Conservation (phyloP, 2,329 filamentous ascomycete genomes). For the Sporothrix dimorphospora region DNA sequence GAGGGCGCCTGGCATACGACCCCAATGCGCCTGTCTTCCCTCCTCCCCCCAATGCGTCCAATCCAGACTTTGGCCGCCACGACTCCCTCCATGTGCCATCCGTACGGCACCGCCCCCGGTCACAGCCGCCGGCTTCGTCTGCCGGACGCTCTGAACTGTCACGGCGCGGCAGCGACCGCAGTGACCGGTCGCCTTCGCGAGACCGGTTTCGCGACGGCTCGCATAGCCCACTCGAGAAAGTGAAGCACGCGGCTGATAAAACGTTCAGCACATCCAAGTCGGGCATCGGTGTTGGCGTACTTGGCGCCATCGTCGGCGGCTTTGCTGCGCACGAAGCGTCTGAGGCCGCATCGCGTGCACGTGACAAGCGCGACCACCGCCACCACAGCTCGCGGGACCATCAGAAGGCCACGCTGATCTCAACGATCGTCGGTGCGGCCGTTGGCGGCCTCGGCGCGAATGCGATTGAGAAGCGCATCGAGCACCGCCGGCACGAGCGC, state of each 20-base stretch:
- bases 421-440: conserved; percentile 58
- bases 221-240: conserved; percentile 46
- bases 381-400: conserved; percentile 37
- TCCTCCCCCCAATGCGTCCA: conserved; percentile 33
- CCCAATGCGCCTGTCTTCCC: conserved; percentile 44
- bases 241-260: conserved; percentile 48
- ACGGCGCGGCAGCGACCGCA: conserved; percentile 19
- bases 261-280: conserved; percentile 54
- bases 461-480: conserved; percentile 51
- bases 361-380: conserved; percentile 36
- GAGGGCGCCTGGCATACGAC: conserved; percentile 41
- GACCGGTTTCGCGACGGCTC: conserved; percentile 26
- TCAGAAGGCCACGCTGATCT: conserved; percentile 45
- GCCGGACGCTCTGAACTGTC: conserved; percentile 21
- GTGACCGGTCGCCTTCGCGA: conserved; percentile 22
- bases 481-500: conserved; percentile 43
- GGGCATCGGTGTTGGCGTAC: conserved; percentile 55
- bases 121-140: conserved; percentile 35
- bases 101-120: conserved; percentile 38
- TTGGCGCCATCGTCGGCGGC: conserved; percentile 59
- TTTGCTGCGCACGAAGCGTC: conserved; percentile 52
- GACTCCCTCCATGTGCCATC: conserved; percentile 37
- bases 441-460: conserved; percentile 60
- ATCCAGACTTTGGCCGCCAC: conserved; percentile 26
- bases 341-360: conserved; percentile 38